Evolutionary conservation across 1,139 yeast genomes (phyloP), one percentile per base, ranked within the genome.

Genomic region (Debaryomycetaceae sp.): DNA sequence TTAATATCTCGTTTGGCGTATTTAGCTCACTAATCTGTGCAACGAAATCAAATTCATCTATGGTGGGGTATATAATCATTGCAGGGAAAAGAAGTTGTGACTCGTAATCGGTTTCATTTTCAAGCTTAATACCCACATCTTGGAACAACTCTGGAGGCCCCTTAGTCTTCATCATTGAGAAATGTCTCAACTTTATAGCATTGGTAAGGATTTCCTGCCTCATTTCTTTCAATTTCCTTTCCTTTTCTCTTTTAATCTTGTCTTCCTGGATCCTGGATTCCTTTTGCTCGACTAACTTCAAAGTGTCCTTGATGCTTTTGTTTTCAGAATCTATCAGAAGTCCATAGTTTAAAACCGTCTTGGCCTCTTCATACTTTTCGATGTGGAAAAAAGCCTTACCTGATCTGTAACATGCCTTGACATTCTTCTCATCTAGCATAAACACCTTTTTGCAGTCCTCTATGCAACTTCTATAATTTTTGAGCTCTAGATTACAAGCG

Each of bases 391-490:
- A 87, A 0, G 99, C 97, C 57, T 76, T 84, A 0, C 91, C 95
- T 36, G 95, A 82, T 55, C 99, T 75, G 62, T 74, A 95, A 54
- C 87, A 79, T 0, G 98, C 97, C 65, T 95, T 95, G 44, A 84
- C 70, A 58, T 84, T 88, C 49, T 72, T 75, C 1, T 87, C 84
- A 53, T 89, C 91, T 3, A 80, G 56, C 39, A 70, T 62, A 48
- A 95, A 66, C 5, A 89, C 93, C 43, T 75, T 75, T 54, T 84
- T 84, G 60, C 97, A 88, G 63, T 93, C 98, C 50, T 85, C 88
- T 51, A 93, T 84, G 59, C 96, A 87, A 45, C 81, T 73, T 65
- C 99, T 78, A 63, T 82, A 93, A 63, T 95, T 95, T 55, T 83
- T 84, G 51, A 87, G 63, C 58, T 87, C 96, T 51, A 93, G 69